Evolutionary conservation across 2,329 filamentous ascomycete species (phyloP).

Genomic region (Penicillium sp.): DNA sequence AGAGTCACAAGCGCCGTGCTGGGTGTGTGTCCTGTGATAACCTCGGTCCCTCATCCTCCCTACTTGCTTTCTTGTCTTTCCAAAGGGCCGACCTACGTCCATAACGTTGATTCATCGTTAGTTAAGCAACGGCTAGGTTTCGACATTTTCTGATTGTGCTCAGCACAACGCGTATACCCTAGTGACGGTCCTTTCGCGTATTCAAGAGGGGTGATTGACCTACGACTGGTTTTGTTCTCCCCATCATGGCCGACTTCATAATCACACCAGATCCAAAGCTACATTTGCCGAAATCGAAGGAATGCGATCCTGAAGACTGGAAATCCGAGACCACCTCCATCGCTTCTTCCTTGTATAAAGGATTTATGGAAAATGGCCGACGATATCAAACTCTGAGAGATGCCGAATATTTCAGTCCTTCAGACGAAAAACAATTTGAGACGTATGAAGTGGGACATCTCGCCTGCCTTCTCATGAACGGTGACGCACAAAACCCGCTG

Average conservation of each 20-base stretch:
- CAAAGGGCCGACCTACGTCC: too few relatives aligned
- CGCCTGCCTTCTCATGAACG: constrained; percentile 16
- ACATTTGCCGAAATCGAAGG: background rate
- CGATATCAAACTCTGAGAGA: constrained; percentile 25
- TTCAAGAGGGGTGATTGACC: background rate
- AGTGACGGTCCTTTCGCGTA: too few relatives aligned
- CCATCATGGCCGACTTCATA: background rate
- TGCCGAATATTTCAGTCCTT: constrained; percentile 24
- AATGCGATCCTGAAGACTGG: constrained; percentile 5
- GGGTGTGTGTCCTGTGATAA: too few relatives aligned
- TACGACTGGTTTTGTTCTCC: background rate
- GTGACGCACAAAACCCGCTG: constrained; percentile 12
- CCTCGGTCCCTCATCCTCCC: too few relatives aligned
- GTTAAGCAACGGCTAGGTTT: too few relatives aligned
- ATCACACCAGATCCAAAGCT: constrained; percentile 3
- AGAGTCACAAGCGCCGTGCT: too few relatives aligned
- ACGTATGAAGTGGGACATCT: constrained; percentile 26
- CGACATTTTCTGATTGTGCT: too few relatives aligned
- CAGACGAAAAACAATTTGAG: constrained; percentile 21
- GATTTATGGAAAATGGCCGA: constrained; percentile 28
- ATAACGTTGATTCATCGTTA: too few relatives aligned
- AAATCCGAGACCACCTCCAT: constrained; percentile 28
- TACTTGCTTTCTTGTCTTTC: too few relatives aligned
- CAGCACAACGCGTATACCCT: too few relatives aligned
- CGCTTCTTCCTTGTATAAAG: constrained; percentile 24